A percentile compares a stretch with the other conserved stretches of the same genome.
Conservation (phyloP, 495 filamentous ascomycete species). For the Usnea hakonensis region DNA sequence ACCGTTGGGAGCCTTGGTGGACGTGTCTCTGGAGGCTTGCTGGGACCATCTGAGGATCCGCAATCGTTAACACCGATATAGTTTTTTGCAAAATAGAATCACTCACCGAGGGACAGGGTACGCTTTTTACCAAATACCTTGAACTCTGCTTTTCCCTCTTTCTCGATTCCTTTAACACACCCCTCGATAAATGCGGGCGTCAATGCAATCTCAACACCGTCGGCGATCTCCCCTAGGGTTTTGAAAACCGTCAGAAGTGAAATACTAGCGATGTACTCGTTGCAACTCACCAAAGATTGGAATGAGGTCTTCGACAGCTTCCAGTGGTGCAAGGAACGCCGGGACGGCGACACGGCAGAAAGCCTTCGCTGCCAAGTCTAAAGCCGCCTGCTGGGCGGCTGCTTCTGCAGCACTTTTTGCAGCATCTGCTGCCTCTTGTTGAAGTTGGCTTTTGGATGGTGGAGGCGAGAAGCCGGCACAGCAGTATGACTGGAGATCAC, state of each 20-base stretch:
- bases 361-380: constrained; percentile 27
- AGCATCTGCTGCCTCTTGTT: constrained; percentile 19
- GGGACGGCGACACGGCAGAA: constrained; percentile 27
- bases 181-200: constrained; percentile 21
- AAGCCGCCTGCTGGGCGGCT: constrained; percentile 21
- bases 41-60: too few relatives aligned
- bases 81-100: too few relatives aligned
- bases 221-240: constrained; percentile 14
- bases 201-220: constrained; percentile 17
- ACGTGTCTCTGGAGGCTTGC: too few relatives aligned
- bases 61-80: too few relatives aligned
- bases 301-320: constrained; percentile 22
- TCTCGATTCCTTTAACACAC: constrained; percentile 25
- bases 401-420: constrained; percentile 22
- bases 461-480: constrained; percentile 24
- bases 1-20: too few relatives aligned
- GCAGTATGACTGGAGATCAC: constrained; percentile 25
- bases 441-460: constrained; percentile 13
- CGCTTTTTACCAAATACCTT: constrained; percentile 24
- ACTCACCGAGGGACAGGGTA: too few relatives aligned
- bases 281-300: constrained; percentile 14
- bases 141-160: constrained; percentile 25
- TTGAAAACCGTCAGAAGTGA: too few relatives aligned
- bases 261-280: too few relatives aligned
- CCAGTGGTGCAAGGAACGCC: constrained; percentile 24